phyloP scores from a whole-genome alignment of 345 rosid genomes.

The Psidium friedrichsthalianum region DNA sequence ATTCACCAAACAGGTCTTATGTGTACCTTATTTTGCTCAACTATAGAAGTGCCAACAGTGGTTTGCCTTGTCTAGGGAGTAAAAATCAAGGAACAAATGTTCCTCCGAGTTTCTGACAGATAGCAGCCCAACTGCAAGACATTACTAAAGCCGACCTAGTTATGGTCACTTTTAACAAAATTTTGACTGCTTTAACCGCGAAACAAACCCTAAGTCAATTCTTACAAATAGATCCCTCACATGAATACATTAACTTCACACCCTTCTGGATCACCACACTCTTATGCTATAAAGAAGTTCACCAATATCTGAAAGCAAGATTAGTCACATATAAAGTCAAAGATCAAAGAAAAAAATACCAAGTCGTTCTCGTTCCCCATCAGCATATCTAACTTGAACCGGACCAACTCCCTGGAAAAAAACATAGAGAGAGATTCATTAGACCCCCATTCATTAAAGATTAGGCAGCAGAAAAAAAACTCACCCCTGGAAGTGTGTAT shows the following conservation, averaged over 20 bases:
- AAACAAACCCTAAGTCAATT: background rate
- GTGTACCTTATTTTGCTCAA: background rate
- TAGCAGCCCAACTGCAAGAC: background rate
- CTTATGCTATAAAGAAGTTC: background rate
- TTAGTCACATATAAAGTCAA: background rate
- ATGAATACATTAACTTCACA: background rate
- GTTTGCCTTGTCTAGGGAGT: background rate
- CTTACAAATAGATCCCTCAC: background rate
- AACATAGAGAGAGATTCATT: background rate
- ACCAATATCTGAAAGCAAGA: background rate
- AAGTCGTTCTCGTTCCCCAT: slow-evolving; percentile 95
- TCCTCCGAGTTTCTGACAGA: background rate
- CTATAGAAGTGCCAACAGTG: background rate
- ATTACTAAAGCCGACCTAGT: background rate
- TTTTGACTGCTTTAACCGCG: background rate
- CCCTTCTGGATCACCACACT: background rate
- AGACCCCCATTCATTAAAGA: background rate
- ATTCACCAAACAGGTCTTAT: background rate
- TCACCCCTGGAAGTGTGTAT: slow-evolving; percentile 86
- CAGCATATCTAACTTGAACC: slow-evolving; percentile 97
- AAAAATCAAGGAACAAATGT: background rate
- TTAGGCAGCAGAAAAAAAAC: slow-evolving; percentile 7
- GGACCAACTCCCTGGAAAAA: slow-evolving; percentile 82
- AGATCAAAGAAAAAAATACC: slow-evolving; percentile 36
- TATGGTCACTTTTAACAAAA: background rate